Evolutionary conservation across 2,329 filamentous ascomycete genomes (phyloP), one percentile per base, ranked within the genome.

Genomic region (Epichloe hybrida): DNA sequence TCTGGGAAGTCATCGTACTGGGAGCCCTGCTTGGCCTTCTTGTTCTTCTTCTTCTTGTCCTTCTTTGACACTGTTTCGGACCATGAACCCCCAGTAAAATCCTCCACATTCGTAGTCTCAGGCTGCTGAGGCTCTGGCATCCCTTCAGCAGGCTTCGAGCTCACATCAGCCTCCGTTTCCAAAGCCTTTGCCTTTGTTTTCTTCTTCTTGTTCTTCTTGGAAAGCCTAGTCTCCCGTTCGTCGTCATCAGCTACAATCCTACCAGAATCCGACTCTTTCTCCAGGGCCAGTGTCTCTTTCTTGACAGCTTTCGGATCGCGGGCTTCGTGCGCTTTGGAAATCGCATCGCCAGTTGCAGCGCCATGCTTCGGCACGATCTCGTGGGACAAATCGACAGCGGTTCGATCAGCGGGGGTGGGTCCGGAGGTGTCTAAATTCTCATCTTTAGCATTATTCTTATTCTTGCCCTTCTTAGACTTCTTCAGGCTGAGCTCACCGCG

Each of bases 401-500:
- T 41, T 40, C 35, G 52, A 42, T 47, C 27, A 46, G 52, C 54
- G 52, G 51, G 52, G 23, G 52, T 55, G 49, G 52, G 57, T 52
- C 65, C 53, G 52, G 59, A 54, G 56, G 63, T 58, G 58, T 64
- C 59, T 55, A 57, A 54, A 52, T 54, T 53, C 56, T 59, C 54
- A 54, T 62, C 55, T 58, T 65, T 64, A 62, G 61, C 56, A 55
- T 61, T 61, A 50, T 66, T 65, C 52, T 66, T 62, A 51, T 61
- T 62, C 52, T 66, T 64, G 52, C 64, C 59, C 52, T 62, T 64
- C 53, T 64, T 59, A 49, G 61, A 59, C 51, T 53, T 54, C 52
- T 59, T 61, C 41, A 56, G 56, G 57, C 56, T 60, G 48, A 59
- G 60, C 55, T 59, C 58, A 62, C 57, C 59, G 57, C 55, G 57